Conservation (phyloP, 768 basidiomycete species). For the Phanerochaete sordida region DNA sequence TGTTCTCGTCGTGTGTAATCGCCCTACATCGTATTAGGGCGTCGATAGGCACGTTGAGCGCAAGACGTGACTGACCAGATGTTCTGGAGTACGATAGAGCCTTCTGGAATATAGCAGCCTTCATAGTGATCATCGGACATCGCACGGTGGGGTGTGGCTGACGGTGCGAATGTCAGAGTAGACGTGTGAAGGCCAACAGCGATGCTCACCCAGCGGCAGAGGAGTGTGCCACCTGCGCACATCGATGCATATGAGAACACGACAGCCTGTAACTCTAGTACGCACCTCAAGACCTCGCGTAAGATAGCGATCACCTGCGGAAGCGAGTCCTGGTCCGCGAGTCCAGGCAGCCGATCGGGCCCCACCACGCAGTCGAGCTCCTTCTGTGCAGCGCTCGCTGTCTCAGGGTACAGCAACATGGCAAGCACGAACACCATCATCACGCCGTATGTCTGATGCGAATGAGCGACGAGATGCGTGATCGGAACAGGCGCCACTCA, state of each 20-base stretch:
- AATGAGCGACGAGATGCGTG: neutral
- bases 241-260: neutral
- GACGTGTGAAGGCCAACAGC: neutral
- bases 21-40: conserved; percentile 12
- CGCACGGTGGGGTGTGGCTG: neutral
- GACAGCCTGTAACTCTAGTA: neutral
- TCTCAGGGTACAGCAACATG: conserved; percentile 7
- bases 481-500: neutral
- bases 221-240: neutral
- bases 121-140: conserved; percentile 6
- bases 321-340: neutral
- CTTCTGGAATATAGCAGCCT: neutral
- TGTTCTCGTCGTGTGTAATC: conserved; percentile 25
- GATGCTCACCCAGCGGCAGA: conserved; percentile 5
- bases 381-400: neutral
- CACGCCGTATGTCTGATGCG: neutral
- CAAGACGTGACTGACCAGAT: neutral
- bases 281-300: conserved; percentile 3
- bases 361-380: conserved; percentile 13
- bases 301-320: conserved; percentile 7
- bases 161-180: neutral
- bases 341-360: conserved; percentile 1
- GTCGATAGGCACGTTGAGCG: neutral
- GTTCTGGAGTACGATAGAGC: conserved; percentile 12
- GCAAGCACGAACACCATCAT: conserved; percentile 1